A percentile compares a stretch with the other conserved stretches of the same genome.
Evolutionary conservation across 768 basidiomycete species (phyloP).

Genomic region (Podaxis sp.): DNA sequence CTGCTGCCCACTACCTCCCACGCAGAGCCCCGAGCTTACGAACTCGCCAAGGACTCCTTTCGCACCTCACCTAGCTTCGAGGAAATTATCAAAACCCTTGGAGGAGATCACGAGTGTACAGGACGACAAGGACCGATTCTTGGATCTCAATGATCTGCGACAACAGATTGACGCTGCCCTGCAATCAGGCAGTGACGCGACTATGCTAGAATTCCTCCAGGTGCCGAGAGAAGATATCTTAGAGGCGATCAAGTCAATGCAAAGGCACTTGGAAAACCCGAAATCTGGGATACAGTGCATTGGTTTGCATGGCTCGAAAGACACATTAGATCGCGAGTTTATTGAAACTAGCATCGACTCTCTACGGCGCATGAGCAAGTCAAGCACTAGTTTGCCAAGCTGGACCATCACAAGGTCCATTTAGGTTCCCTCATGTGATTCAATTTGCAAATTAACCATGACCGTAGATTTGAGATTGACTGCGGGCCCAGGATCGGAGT

Average conservation of each 20-base stretch:
- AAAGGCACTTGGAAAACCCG: conserved; percentile 38
- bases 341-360: conserved; percentile 74
- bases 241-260: conserved; percentile 77
- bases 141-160: conserved; percentile 86
- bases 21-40: neutral
- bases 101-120: conserved; percentile 12
- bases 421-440: conserved; percentile 1
- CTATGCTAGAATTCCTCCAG: conserved; percentile 62
- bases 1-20: conserved; percentile 27
- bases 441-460: conserved; percentile 9
- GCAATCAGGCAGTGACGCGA: conserved; percentile 71
- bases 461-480: conserved; percentile 67
- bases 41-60: conserved; percentile 12
- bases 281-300: neutral
- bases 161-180: conserved; percentile 71
- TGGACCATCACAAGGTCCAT: conserved; percentile 76
- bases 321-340: conserved; percentile 68
- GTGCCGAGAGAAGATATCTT: conserved; percentile 67
- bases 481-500: conserved; percentile 66
- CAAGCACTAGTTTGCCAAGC: conserved; percentile 47
- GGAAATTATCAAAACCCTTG: neutral
- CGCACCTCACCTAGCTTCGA: conserved; percentile 3
- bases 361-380: conserved; percentile 57
- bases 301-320: conserved; percentile 24
- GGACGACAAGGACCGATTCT: conserved; percentile 25